These are phyloP conservation scores for Pichia membranifaciens DNA, from an alignment of 805 yeast genomes.

Conservation along the genomic window DNA sequence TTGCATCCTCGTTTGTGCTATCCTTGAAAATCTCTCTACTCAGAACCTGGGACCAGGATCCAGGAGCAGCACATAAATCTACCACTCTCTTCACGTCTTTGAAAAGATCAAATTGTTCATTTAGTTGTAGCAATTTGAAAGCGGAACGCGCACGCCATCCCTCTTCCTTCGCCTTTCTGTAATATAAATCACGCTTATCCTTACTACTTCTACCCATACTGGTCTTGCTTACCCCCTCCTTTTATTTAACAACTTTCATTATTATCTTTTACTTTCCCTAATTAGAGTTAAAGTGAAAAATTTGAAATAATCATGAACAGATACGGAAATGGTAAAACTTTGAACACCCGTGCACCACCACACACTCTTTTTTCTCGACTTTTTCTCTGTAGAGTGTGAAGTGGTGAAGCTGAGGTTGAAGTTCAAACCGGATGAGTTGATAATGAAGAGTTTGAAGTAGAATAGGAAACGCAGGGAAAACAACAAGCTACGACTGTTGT, in stretches of 20 bases:
- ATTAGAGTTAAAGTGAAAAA: no score
- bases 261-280: no score
- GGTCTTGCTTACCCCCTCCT: neutral
- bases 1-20: constrained; percentile 32
- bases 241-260: neutral
- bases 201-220: constrained; percentile 90
- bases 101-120: constrained; percentile 83
- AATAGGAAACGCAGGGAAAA: no score
- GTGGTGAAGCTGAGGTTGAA: no score
- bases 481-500: no score
- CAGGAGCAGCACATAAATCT: constrained; percentile 97
- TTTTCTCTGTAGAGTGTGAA: no score
- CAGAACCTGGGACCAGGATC: constrained; percentile 96
- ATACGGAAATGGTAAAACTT: neutral
- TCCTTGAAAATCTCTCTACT: constrained; percentile 54
- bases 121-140: constrained; percentile 82
- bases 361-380: no score
- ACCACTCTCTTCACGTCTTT: constrained; percentile 77
- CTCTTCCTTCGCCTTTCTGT: constrained; percentile 92
- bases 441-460: no score
- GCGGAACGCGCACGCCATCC: constrained; percentile 98
- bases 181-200: constrained; percentile 89
- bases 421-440: no score
- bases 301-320: no score
- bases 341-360: no score